A percentile compares a stretch with the other conserved stretches of the same genome.
These are phyloP conservation scores for Auricularia heimuer DNA, from an alignment of 768 basidiomycete genomes.

Conservation along the genomic window DNA sequence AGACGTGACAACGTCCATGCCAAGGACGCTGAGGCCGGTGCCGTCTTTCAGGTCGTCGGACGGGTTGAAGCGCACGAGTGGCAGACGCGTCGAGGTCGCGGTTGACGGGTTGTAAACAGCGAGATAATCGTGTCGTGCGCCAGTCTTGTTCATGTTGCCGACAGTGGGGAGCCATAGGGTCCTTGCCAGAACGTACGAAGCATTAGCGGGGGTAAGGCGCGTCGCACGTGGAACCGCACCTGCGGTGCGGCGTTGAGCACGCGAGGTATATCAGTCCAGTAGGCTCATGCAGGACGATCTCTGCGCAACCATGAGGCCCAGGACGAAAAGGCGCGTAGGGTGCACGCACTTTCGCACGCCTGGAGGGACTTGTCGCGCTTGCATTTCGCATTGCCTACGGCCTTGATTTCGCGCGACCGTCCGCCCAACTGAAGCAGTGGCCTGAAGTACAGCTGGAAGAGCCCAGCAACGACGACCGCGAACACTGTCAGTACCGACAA, in stretches of 20 bases:
- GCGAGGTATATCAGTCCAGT: slow-evolving; percentile 52
- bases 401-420: slow-evolving; percentile 32
- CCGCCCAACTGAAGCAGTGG: slow-evolving; percentile 36
- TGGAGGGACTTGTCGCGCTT: slow-evolving; percentile 40
- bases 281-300: slow-evolving; percentile 48
- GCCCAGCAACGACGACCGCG: slow-evolving; percentile 31
- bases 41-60: slow-evolving; percentile 10
- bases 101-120: slow-evolving; percentile 48
- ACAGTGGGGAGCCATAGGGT: slow-evolving; percentile 43
- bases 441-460: slow-evolving; percentile 40
- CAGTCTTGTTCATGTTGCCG: slow-evolving; percentile 24
- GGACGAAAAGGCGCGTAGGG: not conserved
- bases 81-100: slow-evolving; percentile 35
- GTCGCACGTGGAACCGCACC: not conserved
- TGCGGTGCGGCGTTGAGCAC: slow-evolving; percentile 37
- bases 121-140: slow-evolving; percentile 41
- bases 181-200: slow-evolving; percentile 21
- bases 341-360: slow-evolving; percentile 55
- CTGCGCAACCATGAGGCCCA: slow-evolving; percentile 22
- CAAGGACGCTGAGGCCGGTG: slow-evolving; percentile 44
- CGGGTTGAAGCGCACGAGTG: slow-evolving; percentile 28
- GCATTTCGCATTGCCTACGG: slow-evolving; percentile 42
- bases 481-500: slow-evolving; percentile 23
- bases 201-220: not conserved
- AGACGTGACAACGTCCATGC: slow-evolving; percentile 59